A percentile compares a stretch with the other conserved stretches of the same genome.
Conservation (phyloP, 1,284 basidiomycete genomes). For the Termitomyces sp. region DNA sequence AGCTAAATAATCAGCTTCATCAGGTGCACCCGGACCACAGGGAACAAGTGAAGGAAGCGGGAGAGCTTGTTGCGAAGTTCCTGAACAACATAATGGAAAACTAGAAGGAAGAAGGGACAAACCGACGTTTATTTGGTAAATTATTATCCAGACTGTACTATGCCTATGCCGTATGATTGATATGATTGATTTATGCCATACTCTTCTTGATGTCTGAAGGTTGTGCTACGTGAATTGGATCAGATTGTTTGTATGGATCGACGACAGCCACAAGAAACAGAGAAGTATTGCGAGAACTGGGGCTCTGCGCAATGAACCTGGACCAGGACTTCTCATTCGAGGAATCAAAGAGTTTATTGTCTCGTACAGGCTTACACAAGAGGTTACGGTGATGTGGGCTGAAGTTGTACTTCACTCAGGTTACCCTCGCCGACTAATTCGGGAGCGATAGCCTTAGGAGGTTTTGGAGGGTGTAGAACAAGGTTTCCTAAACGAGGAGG, state of each 20-base stretch:
- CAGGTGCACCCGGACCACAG: slow-evolving; percentile 42
- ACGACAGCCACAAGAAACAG: no score
- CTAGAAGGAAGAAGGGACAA: neutral
- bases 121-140: neutral
- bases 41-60: slow-evolving; percentile 38
- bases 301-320: neutral
- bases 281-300: neutral
- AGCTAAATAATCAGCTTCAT: slow-evolving; percentile 36
- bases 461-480: slow-evolving; percentile 44
- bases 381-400: slow-evolving; percentile 1
- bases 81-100: slow-evolving; percentile 21
- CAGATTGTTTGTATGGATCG: no score
- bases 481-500: slow-evolving; percentile 79
- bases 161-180: neutral
- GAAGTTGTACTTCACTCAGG: slow-evolving; percentile 1
- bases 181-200: neutral
- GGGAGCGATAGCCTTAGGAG: slow-evolving; percentile 15
- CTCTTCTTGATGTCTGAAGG: neutral
- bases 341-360: neutral
- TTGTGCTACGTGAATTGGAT: neutral
- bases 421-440: neutral
- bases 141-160: neutral
- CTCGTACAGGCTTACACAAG: neutral
- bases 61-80: slow-evolving; percentile 43
- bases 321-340: neutral